Percentiles rank a stretch among this genome's conserved stretches.
Evolutionary conservation across 257 asterid genomes (phyloP).

Genomic region (Plantago elongata): DNA sequence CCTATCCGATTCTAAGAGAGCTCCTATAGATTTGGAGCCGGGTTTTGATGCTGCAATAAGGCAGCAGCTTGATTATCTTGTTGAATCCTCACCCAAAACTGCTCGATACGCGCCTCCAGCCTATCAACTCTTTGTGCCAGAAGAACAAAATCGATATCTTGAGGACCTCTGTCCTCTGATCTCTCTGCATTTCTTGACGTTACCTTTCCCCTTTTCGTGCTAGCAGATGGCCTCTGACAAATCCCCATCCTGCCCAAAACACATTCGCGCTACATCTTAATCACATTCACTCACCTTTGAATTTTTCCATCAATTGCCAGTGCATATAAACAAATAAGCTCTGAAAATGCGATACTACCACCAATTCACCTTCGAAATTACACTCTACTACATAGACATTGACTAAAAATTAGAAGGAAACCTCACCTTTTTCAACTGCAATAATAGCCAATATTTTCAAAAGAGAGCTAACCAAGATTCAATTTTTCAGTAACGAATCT

Average conservation of each 20-base stretch:
- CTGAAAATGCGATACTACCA: too few relatives aligned
- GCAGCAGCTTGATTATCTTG: conserved; percentile 5
- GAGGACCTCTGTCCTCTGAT: not conserved
- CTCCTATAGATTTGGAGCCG: not conserved
- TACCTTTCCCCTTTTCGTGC: not conserved
- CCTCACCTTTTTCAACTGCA: too few relatives aligned
- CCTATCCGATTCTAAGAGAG: not conserved
- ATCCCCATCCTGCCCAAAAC: conserved; percentile 11
- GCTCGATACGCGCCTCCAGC: conserved; percentile 2
- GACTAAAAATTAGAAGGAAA: too few relatives aligned
- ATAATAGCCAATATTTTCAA: too few relatives aligned
- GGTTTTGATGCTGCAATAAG: not conserved
- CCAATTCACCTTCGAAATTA: too few relatives aligned
- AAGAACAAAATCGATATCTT: not conserved
- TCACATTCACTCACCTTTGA: too few relatives aligned
- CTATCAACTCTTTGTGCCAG: conserved; percentile 7
- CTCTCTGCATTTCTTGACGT: not conserved
- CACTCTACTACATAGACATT: too few relatives aligned
- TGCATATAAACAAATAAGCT: too few relatives aligned
- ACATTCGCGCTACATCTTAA: not conserved
- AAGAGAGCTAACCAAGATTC: too few relatives aligned
- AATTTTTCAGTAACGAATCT: too few relatives aligned
- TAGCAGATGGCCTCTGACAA: conserved; percentile 3
- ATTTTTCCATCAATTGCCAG: too few relatives aligned
- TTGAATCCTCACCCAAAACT: conserved; percentile 8